These are phyloP conservation scores for Primulina tabacum DNA, from an alignment of 257 asterid species.

Conservation along the genomic window DNA sequence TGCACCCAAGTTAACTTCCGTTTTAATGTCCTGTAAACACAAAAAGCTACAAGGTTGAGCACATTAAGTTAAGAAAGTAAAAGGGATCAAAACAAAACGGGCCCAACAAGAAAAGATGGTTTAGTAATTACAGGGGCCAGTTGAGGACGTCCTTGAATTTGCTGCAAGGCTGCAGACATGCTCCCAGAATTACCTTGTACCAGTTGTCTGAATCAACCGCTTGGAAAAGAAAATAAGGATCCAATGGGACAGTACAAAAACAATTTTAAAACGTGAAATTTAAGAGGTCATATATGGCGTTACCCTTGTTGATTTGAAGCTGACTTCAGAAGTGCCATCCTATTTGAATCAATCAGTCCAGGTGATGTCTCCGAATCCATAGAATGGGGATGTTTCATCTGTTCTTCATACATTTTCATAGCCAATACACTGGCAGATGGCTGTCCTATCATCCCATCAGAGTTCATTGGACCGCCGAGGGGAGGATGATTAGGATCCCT, in stretches of 20 bases:
- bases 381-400: constrained; percentile 84
- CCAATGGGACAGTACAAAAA: background rate
- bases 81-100: constrained; percentile 4
- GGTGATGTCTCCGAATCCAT: constrained; percentile 92
- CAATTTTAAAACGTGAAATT: constrained; percentile 4
- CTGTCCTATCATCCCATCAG: constrained; percentile 93
- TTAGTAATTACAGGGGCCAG: constrained; percentile 54
- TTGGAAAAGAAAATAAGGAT: constrained; percentile 9
- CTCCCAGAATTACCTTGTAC: constrained; percentile 82
- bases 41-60: constrained; percentile 21
- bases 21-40: constrained; percentile 66
- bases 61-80: constrained; percentile 23
- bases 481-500: constrained; percentile 95
- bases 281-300: constrained; percentile 17
- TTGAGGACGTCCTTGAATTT: constrained; percentile 94
- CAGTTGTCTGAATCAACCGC: constrained; percentile 75
- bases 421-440: constrained; percentile 94
- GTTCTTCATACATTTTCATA: constrained; percentile 95
- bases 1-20: constrained; percentile 66
- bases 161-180: constrained; percentile 95
- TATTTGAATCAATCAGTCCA: constrained; percentile 76
- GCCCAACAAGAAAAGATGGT: constrained; percentile 14
- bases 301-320: constrained; percentile 94
- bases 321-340: constrained; percentile 94
- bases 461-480: constrained; percentile 76